Evolutionary conservation across 768 basidiomycete genomes (phyloP), one percentile per base, ranked within the genome.

Genomic region (Lyophyllum atratum): DNA sequence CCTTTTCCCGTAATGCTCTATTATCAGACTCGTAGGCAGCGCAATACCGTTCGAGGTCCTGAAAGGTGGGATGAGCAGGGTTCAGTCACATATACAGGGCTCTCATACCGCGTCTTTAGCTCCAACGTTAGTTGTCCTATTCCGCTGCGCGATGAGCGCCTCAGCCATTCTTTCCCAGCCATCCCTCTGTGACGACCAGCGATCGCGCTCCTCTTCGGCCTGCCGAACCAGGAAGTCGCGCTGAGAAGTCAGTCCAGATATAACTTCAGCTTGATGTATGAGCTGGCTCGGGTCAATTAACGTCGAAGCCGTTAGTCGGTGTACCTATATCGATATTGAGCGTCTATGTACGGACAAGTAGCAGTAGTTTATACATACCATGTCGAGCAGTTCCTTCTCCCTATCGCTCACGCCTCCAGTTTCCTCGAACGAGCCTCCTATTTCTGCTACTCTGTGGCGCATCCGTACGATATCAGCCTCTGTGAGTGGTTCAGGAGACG

Each of bases 151-250:
- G 54, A 89, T 74, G 33, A 92, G 74, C 8, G 86, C 87, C 60
- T 91, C 89, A 1, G 87, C 82, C 61, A 80, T 83, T 54, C 89
- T 74, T 4, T 77, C 80, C 86, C 89, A 92, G 2, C 80, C 74
- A 15, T 83, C 82, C 62, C 80, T 78, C 67, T 91, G 89, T 1
- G 81, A 77, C 29, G 81, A 72, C 85, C 85, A 89, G 34, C 81
- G 76, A 7, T 75, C 73, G n/a, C 79, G 77, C 54, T 89, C 84
- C 52, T 88, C 85, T 40, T 83, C 78, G 7, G 77, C 72, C 39
- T 83, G 80, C 21, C 68, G 70, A 2, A 83, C 58, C 12, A 90
- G 63, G 55, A 82, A 80, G 63, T 89, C 83, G 12, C 86, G 80
- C 62, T 92, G 89, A 10, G 70, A 62, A 1, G 74, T 77, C 10